Evolutionary conservation across 1,139 yeast species (phyloP), one percentile per base, ranked within the genome.

Genomic region (Yamadazyma dendronema): DNA sequence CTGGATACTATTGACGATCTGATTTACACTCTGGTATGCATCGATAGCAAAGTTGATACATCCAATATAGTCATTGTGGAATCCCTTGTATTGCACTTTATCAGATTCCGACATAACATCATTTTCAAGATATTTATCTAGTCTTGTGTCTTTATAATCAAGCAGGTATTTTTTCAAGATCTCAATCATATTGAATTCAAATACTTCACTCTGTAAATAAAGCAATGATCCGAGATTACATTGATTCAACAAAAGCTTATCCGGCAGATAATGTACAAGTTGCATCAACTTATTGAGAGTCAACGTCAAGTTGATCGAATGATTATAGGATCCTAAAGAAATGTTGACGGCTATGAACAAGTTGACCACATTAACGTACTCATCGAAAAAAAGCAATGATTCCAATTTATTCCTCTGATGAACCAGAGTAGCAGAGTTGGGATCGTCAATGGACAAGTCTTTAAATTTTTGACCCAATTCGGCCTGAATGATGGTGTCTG

Each of bases 281-380:
- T 81, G 65, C 94, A 84, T 85, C 72, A 86, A 75, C 50, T 80
- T 80, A 8, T 85, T 81, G 43, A 87, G 78, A 17, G 83, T 74
- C 42, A 81, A 67, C 49, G 82, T 84, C 31, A 84, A 72, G 39
- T 77, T 68, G 16, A 81, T 62, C 0, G 94, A 90, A 41, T 76
- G 65, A 16, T 75, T 66, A 37, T 80, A 62, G 53, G 84, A 90
- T 8, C 89, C 88, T 5, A 80, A 69, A 2, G 84, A 71, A 14
- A 84, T 59, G 46, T 86, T 81, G 27, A 81, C 68, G 2, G 89
- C 87, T 7, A 83, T 77, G 43, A 80, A 72, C 41, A 85, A 54
- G 48, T 85, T 92, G 62, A 88, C 69, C 2, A 86, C 84, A 41
- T 79, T 79, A 59, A 86, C 82, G 44, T 81, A 74, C 54, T 86